Conservation (phyloP, 495 filamentous ascomycete species). For the Cercophora sp. region DNA sequence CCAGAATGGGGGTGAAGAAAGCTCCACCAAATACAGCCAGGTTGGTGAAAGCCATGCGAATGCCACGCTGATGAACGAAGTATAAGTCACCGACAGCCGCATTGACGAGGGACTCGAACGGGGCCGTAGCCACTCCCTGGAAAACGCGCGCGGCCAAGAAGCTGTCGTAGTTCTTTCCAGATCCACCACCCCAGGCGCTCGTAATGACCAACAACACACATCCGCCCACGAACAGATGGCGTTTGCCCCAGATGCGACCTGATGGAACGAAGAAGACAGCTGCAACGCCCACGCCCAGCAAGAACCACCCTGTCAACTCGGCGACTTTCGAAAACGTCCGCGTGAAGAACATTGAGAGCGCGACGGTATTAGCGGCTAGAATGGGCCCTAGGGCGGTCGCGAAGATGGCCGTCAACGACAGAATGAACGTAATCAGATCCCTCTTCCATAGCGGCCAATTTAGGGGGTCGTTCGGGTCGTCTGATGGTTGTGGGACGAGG, state of each 20-base stretch:
- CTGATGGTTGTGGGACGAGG: conserved; percentile 74
- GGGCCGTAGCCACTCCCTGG: conserved; percentile 71
- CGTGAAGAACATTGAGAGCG: conserved; percentile 57
- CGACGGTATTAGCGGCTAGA: conserved; percentile 80
- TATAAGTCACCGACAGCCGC: conserved; percentile 73
- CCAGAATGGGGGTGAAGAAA: conserved; percentile 85
- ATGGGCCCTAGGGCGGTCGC: conserved; percentile 77
- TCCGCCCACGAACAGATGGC: conserved; percentile 81
- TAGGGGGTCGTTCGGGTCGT: conserved; percentile 73
- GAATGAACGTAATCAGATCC: conserved; percentile 70
- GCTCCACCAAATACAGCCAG: conserved; percentile 86
- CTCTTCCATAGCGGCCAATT: conserved; percentile 91
- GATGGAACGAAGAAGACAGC: conserved; percentile 81
- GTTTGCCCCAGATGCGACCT: conserved; percentile 87
- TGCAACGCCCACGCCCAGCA: conserved; percentile 76
- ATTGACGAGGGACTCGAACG: conserved; percentile 75
- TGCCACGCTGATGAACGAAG: conserved; percentile 77
- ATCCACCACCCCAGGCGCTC: conserved; percentile 74
- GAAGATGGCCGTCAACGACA: conserved; percentile 77
- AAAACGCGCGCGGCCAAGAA: conserved; percentile 72
- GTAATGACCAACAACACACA: conserved; percentile 68
- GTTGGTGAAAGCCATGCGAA: conserved; percentile 86
- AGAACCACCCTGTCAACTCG: conserved; percentile 80
- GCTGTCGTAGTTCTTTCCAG: conserved; percentile 59
- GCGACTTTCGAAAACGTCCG: conserved; percentile 65